Conservation (phyloP, 306 rosid genomes). For the Quercus aquifolioides region DNA sequence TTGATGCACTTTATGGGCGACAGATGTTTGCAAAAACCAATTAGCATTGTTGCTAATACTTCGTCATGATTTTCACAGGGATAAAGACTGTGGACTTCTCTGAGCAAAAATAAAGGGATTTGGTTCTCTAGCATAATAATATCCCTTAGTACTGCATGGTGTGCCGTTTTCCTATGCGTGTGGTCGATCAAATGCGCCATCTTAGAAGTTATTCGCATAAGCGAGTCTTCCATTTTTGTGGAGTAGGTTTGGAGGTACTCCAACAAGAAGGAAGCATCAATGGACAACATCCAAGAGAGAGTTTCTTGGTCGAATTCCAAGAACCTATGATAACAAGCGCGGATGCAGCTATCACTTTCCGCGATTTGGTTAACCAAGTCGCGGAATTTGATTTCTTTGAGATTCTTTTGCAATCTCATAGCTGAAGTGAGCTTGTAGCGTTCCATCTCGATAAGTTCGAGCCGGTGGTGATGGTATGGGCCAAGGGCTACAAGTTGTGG, state of each 20-base stretch:
- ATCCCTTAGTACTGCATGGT: constrained; percentile 8
- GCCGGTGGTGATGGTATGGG: constrained; percentile 17
- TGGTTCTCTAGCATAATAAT: constrained; percentile 14
- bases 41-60: background rate
- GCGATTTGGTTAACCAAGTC: background rate
- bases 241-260: constrained; percentile 5
- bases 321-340: constrained; percentile 5
- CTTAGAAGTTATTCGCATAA: background rate
- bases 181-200: background rate
- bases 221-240: background rate
- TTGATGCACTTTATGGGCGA: background rate
- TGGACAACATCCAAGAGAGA: constrained; percentile 6
- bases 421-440: constrained; percentile 9
- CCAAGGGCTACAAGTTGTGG: constrained; percentile 10
- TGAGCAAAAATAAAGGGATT: constrained; percentile 6
- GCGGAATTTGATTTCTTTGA: background rate
- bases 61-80: background rate
- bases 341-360: background rate
- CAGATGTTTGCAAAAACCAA: background rate
- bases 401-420: background rate
- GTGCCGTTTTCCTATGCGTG: background rate
- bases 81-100: background rate
- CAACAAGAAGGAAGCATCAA: constrained; percentile 4
- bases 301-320: background rate
- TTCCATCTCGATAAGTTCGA: constrained; percentile 9